Conservation (phyloP, 1,284 basidiomycete species). For the Gomphus bonarii region DNA sequence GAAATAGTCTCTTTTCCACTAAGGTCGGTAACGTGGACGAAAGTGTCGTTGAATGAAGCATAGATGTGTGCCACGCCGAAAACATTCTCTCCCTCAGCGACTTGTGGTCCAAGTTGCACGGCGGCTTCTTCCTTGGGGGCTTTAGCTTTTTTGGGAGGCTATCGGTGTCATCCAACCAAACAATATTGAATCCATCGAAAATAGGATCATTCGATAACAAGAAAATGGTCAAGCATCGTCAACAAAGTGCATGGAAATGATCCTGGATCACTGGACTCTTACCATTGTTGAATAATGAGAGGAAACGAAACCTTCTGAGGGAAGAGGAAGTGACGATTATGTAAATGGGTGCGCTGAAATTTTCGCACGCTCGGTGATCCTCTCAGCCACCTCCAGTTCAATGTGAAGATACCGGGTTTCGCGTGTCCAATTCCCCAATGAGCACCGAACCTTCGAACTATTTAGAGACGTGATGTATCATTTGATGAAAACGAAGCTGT, state of each 20-base stretch:
- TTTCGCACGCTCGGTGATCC: too few relatives aligned
- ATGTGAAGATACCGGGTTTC: too few relatives aligned
- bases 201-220: neutral
- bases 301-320: neutral
- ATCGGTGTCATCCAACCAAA: conserved; percentile 13
- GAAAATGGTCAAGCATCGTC: neutral
- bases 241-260: neutral
- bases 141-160: conserved; percentile 76
- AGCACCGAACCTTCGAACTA: too few relatives aligned
- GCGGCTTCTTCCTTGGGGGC: conserved; percentile 70
- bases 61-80: conserved; percentile 97
- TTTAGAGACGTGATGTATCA: too few relatives aligned
- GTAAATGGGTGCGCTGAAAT: too few relatives aligned
- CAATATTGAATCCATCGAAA: conserved; percentile 8
- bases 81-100: conserved; percentile 90
- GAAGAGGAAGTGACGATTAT: neutral
- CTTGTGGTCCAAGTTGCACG: conserved; percentile 87
- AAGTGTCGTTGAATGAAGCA: conserved; percentile 99
- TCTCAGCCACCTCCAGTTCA: too few relatives aligned
- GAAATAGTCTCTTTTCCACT: conserved; percentile 98
- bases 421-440: too few relatives aligned
- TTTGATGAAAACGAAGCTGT: too few relatives aligned
- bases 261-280: neutral
- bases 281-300: neutral
- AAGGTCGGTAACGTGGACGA: conserved; percentile 98